Percentiles rank a stretch among this genome's conserved stretches.
These are phyloP conservation scores for Harringtonia lauricola DNA, from an alignment of 2,329 filamentous ascomycete species.

Conservation along the genomic window DNA sequence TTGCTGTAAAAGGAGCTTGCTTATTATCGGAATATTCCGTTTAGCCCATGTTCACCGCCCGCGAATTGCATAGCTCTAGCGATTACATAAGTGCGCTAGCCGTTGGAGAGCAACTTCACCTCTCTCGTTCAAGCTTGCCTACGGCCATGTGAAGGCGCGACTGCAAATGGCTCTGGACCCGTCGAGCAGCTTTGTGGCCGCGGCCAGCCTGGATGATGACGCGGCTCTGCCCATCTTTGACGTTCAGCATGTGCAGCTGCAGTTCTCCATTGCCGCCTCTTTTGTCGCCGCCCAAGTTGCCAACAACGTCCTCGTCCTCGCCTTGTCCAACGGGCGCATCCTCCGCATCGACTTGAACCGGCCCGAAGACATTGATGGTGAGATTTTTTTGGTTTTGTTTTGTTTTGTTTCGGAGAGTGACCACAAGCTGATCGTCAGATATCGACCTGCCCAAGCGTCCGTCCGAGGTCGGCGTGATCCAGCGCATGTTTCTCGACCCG, in stretches of 20 bases:
- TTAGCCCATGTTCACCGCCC: too few species aligned
- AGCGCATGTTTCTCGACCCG: constrained; percentile 93
- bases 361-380: constrained; percentile 89
- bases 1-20: too few species aligned
- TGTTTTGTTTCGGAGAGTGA: neutral
- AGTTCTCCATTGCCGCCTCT: constrained; percentile 88
- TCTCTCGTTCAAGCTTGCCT: neutral
- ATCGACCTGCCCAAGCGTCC: constrained; percentile 94
- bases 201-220: constrained; percentile 25
- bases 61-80: too few species aligned
- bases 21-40: too few species aligned
- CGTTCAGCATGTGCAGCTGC: constrained; percentile 81
- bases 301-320: constrained; percentile 91
- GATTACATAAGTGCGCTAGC: too few species aligned
- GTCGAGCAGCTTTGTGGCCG: constrained; percentile 59
- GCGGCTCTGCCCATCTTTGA: constrained; percentile 83
- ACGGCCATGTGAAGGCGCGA: neutral
- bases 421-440: constrained; percentile 41
- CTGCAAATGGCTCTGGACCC: constrained; percentile 41
- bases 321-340: constrained; percentile 84
- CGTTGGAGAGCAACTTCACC: too few species aligned
- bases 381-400: constrained; percentile 7
- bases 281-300: constrained; percentile 95
- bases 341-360: constrained; percentile 89
- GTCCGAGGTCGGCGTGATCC: constrained; percentile 83